Conservation (phyloP, 805 yeast species). For the Ogataea angusta region DNA sequence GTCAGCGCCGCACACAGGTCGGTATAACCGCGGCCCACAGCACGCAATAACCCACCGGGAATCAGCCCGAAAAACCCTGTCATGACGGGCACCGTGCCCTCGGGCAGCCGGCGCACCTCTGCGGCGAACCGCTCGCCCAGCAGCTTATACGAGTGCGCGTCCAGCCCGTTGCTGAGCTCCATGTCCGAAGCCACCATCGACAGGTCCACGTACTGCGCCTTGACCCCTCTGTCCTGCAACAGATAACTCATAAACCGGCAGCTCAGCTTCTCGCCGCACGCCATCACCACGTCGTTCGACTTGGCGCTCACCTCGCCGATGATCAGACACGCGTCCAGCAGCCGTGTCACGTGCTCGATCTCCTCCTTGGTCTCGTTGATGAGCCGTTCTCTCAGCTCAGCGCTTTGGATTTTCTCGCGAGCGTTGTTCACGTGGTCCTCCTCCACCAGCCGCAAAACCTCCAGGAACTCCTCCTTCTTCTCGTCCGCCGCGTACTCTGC, state of each 20-base stretch:
- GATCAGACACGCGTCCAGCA: slow-evolving; percentile 82
- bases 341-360: slow-evolving; percentile 61
- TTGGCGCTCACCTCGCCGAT: slow-evolving; percentile 89
- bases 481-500: slow-evolving; percentile 73
- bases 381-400: slow-evolving; percentile 48
- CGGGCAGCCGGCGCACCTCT: slow-evolving; percentile 39
- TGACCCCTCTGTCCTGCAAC: slow-evolving; percentile 77
- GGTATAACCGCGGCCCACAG: slow-evolving; percentile 97
- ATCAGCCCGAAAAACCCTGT: slow-evolving; percentile 95
- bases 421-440: slow-evolving; percentile 83
- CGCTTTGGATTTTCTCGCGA: slow-evolving; percentile 41
- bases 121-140: slow-evolving; percentile 52
- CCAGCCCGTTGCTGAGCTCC: slow-evolving; percentile 55
- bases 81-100: slow-evolving; percentile 71
- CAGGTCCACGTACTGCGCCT: slow-evolving; percentile 77
- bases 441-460: slow-evolving; percentile 62
- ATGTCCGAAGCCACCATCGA: slow-evolving; percentile 52
- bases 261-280: slow-evolving; percentile 89
- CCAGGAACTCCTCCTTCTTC: slow-evolving; percentile 46
- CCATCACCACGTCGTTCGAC: slow-evolving; percentile 85
- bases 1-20: slow-evolving; percentile 96
- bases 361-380: slow-evolving; percentile 60
- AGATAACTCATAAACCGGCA: slow-evolving; percentile 86
- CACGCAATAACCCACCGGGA: slow-evolving; percentile 92
- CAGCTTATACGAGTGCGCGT: slow-evolving; percentile 58